Evolutionary conservation across 2,329 filamentous ascomycete genomes (phyloP), one percentile per base, ranked within the genome.

Genomic region (Epichloe sylvatica): DNA sequence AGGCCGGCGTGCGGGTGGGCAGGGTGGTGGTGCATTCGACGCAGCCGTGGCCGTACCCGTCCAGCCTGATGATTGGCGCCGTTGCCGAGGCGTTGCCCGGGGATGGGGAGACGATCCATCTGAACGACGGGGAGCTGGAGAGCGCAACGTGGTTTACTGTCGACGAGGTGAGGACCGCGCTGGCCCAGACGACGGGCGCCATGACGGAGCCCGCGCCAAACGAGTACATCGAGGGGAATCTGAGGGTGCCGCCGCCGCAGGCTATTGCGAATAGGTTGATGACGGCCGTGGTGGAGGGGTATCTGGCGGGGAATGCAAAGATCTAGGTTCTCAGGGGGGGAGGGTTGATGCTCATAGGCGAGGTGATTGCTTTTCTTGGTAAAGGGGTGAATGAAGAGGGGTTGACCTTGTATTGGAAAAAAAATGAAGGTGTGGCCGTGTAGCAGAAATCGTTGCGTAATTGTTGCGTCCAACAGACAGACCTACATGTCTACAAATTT

Each of bases 231-330:
- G 80, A 90, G 63, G 89, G 0, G 0, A 78, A 75, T 3, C 65
- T 98, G 69, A 78, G 87, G 50, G 66, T 98, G 62, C 92, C 92
- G 43, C 88, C 89, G 2, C 70, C 75, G 51, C 94, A 89, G 36
- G 91, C 92, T 1, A 97, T 98, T 74, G 92, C 92, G 15, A 86
- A 97, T 65, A 85, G 90, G 63, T 68, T 97, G 61, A 81, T 98
- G 58, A 75, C 73, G 47, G 87, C 89, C 1, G 88, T 95, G 13
- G 77, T 83, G 0, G 79, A 81, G 46, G 88, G 88, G 0, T 92
- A 86, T 63, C 69, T 86, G 52, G 73, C 72, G 11, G 72, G 2
- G 2, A 67, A 55, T 4, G 58, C 74, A 52, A 83, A 78, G 64
- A 77, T 77, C 9, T 77, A 65, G 59, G 33, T 6, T 33, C 11